Evolutionary conservation across 2,329 filamentous ascomycete species (phyloP).

Genomic region (Leptosphaerulina australis): DNA sequence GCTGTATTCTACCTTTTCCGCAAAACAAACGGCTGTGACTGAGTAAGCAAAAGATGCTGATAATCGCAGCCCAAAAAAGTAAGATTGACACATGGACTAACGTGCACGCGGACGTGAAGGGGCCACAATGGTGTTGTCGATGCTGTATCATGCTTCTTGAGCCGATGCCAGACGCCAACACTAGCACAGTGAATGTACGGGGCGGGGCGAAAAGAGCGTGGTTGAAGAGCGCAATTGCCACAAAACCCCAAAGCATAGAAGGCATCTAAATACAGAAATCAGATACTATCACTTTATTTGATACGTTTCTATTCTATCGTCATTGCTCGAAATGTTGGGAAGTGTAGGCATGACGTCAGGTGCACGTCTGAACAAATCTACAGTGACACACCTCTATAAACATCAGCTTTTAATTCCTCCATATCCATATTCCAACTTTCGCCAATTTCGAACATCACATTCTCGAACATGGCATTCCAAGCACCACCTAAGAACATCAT

Average conservation of each 20-base stretch:
- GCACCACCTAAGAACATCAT: slow-evolving; percentile 43
- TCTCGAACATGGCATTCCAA: slow-evolving; percentile 6
- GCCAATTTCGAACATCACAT: not conserved
- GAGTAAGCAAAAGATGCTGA: no score
- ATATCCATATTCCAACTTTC: not conserved
- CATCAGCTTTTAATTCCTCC: not conserved
- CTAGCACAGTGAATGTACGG: slow-evolving; percentile 5
- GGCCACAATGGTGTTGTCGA: no score
- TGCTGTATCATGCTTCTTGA: not conserved
- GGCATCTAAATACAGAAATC: not conserved
- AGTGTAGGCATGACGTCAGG: slow-evolving; percentile 37
- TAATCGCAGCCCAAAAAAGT: no score
- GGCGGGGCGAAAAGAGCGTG: not conserved
- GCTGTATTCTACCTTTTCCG: no score
- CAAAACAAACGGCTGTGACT: no score
- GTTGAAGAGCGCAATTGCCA: no score
- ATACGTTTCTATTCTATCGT: no score
- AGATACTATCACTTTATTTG: not conserved
- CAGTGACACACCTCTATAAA: slow-evolving; percentile 1
- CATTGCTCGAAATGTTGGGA: not conserved
- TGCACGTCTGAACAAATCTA: slow-evolving; percentile 22
- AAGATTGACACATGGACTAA: no score
- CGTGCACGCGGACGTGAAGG: no score
- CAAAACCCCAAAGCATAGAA: no score
- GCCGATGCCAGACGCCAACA: not conserved